Base-by-base conservation (phyloP, 176 grass and related monocot genomes). In the Triticum timopheevii region DNA sequence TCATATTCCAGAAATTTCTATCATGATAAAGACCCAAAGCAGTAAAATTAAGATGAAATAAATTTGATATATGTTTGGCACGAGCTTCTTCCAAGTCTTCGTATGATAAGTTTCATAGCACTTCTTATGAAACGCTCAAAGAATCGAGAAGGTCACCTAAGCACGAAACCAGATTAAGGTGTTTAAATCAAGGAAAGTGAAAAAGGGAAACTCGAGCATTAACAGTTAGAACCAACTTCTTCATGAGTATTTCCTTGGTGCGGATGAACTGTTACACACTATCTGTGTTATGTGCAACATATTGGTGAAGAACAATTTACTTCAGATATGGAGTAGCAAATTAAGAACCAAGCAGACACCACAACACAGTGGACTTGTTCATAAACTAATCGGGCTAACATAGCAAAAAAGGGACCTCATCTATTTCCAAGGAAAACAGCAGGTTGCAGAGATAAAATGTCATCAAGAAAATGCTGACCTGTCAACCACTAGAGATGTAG, bases 401-500 rank as follows among this genome's bases (percentile, higher is more conserved):
- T 65, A 44, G 42, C 28, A 40, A 40, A 85, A 82, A 36, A 1
- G 5, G 8, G 39, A n/a, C 4, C 38, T 84, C 24, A 58, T 42
- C 69, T 69, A 69, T 74, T 17, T 72, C 30, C 2, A 19, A 52
- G 36, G 11, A 86, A 81, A 69, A 61, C 10, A 30, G 34, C 65
- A 90, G 56, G 45, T 80, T 45, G 7, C 11, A 73, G 69, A 39
- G 24, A 33, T 36, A 54, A 47, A 67, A 75, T 25, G 27, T 67
- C 73, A 45, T 28, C 47, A 80, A 54, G 22, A 73, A 76, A 90
- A 70, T 71, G 64, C 38, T 84, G 65, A 99, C 97, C 97, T 99
- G 92, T 99, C 97, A 87, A 99, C 94, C 73, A 99, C 97, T 80
- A 99, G 87, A 36, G 97, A 96, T 69, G 94, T 99, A 84, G 97